A percentile compares a stretch with the other conserved stretches of the same genome.
Conservation (phyloP, 2,329 filamentous ascomycete species). For the Westerdykella sp. region DNA sequence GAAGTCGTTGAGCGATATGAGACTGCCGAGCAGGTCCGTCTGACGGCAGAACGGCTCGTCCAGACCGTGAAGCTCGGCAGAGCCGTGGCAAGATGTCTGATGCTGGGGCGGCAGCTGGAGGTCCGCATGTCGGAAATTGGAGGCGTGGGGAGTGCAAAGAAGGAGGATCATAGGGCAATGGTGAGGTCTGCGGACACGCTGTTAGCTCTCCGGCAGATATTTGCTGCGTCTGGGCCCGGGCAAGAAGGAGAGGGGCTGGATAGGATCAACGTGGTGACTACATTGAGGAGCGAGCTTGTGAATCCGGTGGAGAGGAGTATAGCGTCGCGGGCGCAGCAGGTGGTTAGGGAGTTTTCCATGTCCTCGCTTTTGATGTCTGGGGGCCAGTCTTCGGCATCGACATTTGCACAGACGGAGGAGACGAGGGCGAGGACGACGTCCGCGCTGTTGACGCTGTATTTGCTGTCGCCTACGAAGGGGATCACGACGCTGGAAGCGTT, state of each 20-base stretch:
- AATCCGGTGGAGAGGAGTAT: conserved; percentile 67
- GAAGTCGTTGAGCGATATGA: conserved; percentile 83
- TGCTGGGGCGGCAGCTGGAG: conserved; percentile 79
- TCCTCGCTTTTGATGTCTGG: conserved; percentile 45
- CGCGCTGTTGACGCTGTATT: conserved; percentile 69
- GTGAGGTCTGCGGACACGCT: conserved; percentile 78
- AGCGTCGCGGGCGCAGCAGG: conserved; percentile 67
- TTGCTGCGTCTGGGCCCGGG: conserved; percentile 60
- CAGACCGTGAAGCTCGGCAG: conserved; percentile 71
- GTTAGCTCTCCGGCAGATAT: conserved; percentile 65
- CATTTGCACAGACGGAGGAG: conserved; percentile 62
- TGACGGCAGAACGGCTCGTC: conserved; percentile 72
- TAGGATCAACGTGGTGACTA: conserved; percentile 64
- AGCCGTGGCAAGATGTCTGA: conserved; percentile 70
- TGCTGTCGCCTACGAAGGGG: conserved; percentile 64
- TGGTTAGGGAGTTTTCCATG: conserved; percentile 78
- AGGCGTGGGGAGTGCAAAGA: conserved; percentile 43
- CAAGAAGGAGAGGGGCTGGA: conserved; percentile 74
- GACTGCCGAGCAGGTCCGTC: conserved; percentile 73
- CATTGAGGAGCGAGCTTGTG: conserved; percentile 63
- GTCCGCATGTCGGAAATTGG: conserved; percentile 71
- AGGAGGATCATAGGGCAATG: conserved; percentile 70
- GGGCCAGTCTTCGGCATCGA: conserved; percentile 35
- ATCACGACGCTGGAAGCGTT: conserved; percentile 46
- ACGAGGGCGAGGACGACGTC: conserved; percentile 66